A percentile compares a stretch with the other conserved stretches of the same genome.
Evolutionary conservation across 257 asterid species (phyloP).

Genomic region (Nicotiana paniculata): DNA sequence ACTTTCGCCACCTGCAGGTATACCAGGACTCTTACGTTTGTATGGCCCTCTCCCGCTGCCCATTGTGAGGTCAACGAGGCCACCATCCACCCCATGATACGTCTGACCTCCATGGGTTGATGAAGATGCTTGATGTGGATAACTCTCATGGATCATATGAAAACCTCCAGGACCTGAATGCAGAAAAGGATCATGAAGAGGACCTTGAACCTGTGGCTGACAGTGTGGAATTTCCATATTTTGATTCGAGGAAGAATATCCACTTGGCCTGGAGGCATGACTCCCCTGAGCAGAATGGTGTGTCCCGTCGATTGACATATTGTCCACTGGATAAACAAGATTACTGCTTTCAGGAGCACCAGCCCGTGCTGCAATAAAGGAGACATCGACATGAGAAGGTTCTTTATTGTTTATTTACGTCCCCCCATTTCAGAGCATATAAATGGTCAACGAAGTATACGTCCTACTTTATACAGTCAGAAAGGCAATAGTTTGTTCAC

Average conservation of each 20-base stretch:
- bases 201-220: slow-evolving; percentile 44
- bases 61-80: slow-evolving; percentile 37
- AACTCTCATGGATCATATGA: slow-evolving; percentile 40
- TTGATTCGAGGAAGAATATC: slow-evolving; percentile 36
- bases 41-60: slow-evolving; percentile 50
- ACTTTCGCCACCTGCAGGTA: slow-evolving; percentile 47
- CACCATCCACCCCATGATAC: slow-evolving; percentile 39
- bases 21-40: slow-evolving; percentile 65
- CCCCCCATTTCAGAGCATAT: neutral
- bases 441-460: neutral
- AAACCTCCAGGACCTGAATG: slow-evolving; percentile 39
- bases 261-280: slow-evolving; percentile 41
- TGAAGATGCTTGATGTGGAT: slow-evolving; percentile 50
- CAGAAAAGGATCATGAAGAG: slow-evolving; percentile 41
- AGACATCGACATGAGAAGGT: neutral
- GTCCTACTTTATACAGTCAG: neutral
- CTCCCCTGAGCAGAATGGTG: slow-evolving; percentile 49
- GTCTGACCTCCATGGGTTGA: slow-evolving; percentile 45
- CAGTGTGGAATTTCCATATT: slow-evolving; percentile 40
- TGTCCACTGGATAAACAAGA: slow-evolving; percentile 39
- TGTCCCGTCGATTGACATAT: slow-evolving; percentile 34
- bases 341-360: slow-evolving; percentile 41
- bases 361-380: slow-evolving; percentile 23
- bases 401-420: neutral
- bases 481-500: neutral